These are phyloP conservation scores for Chaetomiaceae sp. DNA, from an alignment of 2,329 filamentous ascomycete species.

Conservation along the genomic window DNA sequence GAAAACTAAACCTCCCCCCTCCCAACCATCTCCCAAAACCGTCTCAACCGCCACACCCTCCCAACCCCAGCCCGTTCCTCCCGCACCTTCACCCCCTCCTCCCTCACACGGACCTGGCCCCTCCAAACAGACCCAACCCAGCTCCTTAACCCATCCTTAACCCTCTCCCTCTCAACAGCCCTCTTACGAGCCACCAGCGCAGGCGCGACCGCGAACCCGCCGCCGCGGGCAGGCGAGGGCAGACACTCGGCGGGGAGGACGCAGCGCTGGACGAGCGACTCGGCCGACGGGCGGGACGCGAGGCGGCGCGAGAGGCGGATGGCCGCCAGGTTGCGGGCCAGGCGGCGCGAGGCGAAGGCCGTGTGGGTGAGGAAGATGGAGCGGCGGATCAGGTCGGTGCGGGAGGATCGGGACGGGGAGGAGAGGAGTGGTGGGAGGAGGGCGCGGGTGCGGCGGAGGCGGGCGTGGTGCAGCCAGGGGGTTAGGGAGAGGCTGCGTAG, in stretches of 20 bases:
- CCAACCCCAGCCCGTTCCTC: slow-evolving; percentile 51
- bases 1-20: slow-evolving; percentile 33
- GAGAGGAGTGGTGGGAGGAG: slow-evolving; percentile 52
- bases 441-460: slow-evolving; percentile 52
- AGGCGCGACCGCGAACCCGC: slow-evolving; percentile 45
- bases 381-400: slow-evolving; percentile 57
- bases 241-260: slow-evolving; percentile 63
- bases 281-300: slow-evolving; percentile 53
- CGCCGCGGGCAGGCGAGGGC: slow-evolving; percentile 29
- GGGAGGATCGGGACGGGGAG: slow-evolving; percentile 53
- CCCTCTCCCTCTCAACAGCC: slow-evolving; percentile 59
- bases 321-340: slow-evolving; percentile 59
- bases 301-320: slow-evolving; percentile 62
- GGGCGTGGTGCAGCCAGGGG: slow-evolving; percentile 60
- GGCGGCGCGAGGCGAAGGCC: slow-evolving; percentile 57
- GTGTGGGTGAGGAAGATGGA: slow-evolving; percentile 65
- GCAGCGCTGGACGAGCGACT: slow-evolving; percentile 56
- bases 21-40: slow-evolving; percentile 62
- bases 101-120: slow-evolving; percentile 46
- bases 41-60: slow-evolving; percentile 55
- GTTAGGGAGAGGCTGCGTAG: slow-evolving; percentile 58
- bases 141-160: slow-evolving; percentile 61
- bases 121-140: slow-evolving; percentile 60
- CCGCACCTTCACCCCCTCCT: slow-evolving; percentile 42
- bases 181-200: slow-evolving; percentile 58